These are phyloP conservation scores for Arthrocladium fulminans DNA, from an alignment of 2,329 filamentous ascomycete species.

Conservation along the genomic window DNA sequence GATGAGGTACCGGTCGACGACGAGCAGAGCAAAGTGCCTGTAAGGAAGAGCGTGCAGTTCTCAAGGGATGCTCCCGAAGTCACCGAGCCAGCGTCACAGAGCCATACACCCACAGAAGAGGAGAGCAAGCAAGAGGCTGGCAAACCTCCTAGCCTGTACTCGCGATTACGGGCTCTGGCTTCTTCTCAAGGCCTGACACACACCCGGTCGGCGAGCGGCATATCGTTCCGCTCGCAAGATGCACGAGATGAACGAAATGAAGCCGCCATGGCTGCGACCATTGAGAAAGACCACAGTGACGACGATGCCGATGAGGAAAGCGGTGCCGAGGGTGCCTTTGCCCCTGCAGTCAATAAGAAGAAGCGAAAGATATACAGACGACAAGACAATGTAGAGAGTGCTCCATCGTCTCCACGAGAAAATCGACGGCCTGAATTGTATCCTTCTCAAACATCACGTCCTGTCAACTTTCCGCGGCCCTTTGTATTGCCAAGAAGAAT, in stretches of 20 bases:
- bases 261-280: slow-evolving; percentile 45
- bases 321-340: slow-evolving; percentile 60
- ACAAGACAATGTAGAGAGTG: slow-evolving; percentile 50
- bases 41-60: slow-evolving; percentile 63
- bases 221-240: slow-evolving; percentile 34
- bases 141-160: slow-evolving; percentile 59
- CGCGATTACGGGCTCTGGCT: slow-evolving; percentile 67
- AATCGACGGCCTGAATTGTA: slow-evolving; percentile 33
- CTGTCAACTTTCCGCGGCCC: slow-evolving; percentile 32
- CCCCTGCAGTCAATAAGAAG: slow-evolving; percentile 45
- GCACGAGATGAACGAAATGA: slow-evolving; percentile 40
- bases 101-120: slow-evolving; percentile 52
- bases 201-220: slow-evolving; percentile 41
- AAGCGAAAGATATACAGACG: slow-evolving; percentile 56
- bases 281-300: slow-evolving; percentile 57
- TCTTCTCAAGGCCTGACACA: slow-evolving; percentile 45
- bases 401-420: slow-evolving; percentile 58
- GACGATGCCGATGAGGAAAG: slow-evolving; percentile 77
- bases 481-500: slow-evolving; percentile 41
- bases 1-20: slow-evolving; percentile 1
- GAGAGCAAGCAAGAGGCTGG: slow-evolving; percentile 49
- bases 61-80: slow-evolving; percentile 46
- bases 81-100: slow-evolving; percentile 41
- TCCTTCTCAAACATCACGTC: slow-evolving; percentile 37
- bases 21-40: neutral